Evolutionary conservation across 192 early-diverging fungal genomes (phyloP).

Genomic region (Martensiomyces pterosporus): DNA sequence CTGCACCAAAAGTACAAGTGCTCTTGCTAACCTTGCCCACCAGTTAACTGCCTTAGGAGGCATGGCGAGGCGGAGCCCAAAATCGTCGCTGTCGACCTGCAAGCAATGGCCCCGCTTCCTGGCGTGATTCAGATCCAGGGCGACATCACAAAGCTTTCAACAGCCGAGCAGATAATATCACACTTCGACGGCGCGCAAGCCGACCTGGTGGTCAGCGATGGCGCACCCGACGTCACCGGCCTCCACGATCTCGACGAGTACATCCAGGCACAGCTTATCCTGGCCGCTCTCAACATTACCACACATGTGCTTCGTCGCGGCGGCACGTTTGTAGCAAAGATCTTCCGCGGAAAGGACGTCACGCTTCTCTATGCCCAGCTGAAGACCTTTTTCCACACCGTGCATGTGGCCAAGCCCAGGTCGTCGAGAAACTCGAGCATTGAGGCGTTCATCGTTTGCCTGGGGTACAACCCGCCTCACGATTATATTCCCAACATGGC

Average conservation of each 20-base stretch:
- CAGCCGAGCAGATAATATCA: conserved; percentile 84
- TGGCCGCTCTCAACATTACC: conserved; percentile 96
- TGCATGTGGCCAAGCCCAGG: conserved; percentile 90
- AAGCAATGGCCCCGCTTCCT: conserved; percentile 91
- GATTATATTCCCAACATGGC: conserved; percentile 87
- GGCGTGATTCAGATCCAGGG: conserved; percentile 96
- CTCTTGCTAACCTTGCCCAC: no score
- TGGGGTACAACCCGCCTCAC: conserved; percentile 79
- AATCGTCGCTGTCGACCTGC: conserved; percentile 94
- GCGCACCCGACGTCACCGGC: conserved; percentile 95
- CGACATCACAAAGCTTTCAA: conserved; percentile 94
- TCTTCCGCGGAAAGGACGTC: conserved; percentile 94
- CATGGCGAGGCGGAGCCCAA: conserved; percentile 54
- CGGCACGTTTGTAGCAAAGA: conserved; percentile 97
- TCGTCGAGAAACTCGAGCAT: conserved; percentile 90
- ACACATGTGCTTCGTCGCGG: conserved; percentile 85
- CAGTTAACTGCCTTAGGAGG: no score
- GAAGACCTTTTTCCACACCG: conserved; percentile 83
- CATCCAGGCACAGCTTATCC: conserved; percentile 92
- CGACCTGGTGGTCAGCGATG: conserved; percentile 94
- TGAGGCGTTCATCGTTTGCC: conserved; percentile 93
- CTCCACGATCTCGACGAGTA: conserved; percentile 99
- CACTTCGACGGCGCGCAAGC: conserved; percentile 86
- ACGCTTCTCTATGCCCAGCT: conserved; percentile 88
- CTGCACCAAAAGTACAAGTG: no score